Evolutionary conservation across 2,329 filamentous ascomycete species (phyloP).

Genomic region (Penicillium palitans): DNA sequence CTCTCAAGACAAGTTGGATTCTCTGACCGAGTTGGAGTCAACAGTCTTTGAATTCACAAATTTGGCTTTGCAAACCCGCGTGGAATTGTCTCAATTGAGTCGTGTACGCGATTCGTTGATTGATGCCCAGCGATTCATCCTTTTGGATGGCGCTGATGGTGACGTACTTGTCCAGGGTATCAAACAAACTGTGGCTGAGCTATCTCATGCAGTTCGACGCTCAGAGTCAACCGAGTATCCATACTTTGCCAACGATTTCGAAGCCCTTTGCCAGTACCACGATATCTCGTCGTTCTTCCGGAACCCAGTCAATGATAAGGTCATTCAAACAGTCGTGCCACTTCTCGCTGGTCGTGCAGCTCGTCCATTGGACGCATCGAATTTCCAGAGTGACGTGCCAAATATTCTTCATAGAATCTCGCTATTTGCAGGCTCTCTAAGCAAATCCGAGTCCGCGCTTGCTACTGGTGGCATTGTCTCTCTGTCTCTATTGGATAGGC

Average conservation of each 20-base stretch:
- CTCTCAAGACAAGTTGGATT: conserved; percentile 35
- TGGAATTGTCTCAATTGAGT: conserved; percentile 39
- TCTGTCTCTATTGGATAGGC: conserved; percentile 56
- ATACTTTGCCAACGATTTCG: conserved; percentile 50
- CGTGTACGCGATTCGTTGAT: conserved; percentile 41
- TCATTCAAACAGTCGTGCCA: conserved; percentile 34
- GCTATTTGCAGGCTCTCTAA: conserved; percentile 37
- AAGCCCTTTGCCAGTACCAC: conserved; percentile 49
- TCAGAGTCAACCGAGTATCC: conserved; percentile 35
- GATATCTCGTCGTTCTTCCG: conserved; percentile 34
- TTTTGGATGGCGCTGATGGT: conserved; percentile 39
- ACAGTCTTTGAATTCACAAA: conserved; percentile 40
- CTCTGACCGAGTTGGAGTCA: conserved; percentile 38
- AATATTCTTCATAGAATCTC: conserved; percentile 38
- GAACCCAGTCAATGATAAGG: conserved; percentile 12
- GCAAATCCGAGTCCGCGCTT: conserved; percentile 35
- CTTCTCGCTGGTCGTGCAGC: conserved; percentile 43
- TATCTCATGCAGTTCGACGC: conserved; percentile 34
- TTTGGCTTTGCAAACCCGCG: conserved; percentile 38
- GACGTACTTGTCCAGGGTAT: conserved; percentile 39
- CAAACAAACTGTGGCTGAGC: conserved; percentile 39
- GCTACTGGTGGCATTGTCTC: conserved; percentile 54
- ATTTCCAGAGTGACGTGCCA: conserved; percentile 36
- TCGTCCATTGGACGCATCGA: conserved; percentile 36
- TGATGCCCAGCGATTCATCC: conserved; percentile 39